Evolutionary conservation across 345 rosid genomes (phyloP), one percentile per base, ranked within the genome.

Genomic region (Murraya koenigii): DNA sequence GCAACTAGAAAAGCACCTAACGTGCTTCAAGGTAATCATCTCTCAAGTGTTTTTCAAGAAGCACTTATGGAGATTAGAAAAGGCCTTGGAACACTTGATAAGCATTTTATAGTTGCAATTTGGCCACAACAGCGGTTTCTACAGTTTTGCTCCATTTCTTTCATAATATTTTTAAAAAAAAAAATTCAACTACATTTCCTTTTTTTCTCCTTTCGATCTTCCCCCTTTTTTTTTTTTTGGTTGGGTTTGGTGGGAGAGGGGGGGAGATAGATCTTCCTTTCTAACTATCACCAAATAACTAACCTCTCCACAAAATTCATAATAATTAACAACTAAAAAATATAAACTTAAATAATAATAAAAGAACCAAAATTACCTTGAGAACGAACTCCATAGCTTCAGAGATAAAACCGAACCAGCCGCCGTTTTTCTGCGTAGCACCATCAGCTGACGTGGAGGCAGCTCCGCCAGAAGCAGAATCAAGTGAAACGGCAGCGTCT

Each of bases 321-420:
- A 28, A 39, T 5, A 44, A 62, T 35, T 3, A 59, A 8, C 7
- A 14, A 28, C 2, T 7, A 15, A 28, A 28, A 39, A 17, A 25
- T 8, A 69, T 69, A n/a, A 14, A 41, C 49, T 26, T 20, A 32
- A 25, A 63, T 30, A 20, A 20, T 36, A 60, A 6, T 44, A 30
- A 26, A 15, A 52, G 25, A 75, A 23, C 19, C n/a, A 55, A 11
- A 11, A 22, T 62, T 77, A 92, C 99, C 95, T 93, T 96, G 61
- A 94, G 98, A 35, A 94, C 97, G 66, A 88, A 67, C 76, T 96
- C 99, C 99, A 94, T 94, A 20, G 81, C 82, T 19, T 96, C 97
- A 10, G 99, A 87, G 81, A 96, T 92, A 56, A 94, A 94, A 10
- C 95, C 95, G 76, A 96, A 94, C 98, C 98, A 96, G 8, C 98